Evolutionary conservation across 306 rosid species (phyloP).

Genomic region (Comarum palustre): DNA sequence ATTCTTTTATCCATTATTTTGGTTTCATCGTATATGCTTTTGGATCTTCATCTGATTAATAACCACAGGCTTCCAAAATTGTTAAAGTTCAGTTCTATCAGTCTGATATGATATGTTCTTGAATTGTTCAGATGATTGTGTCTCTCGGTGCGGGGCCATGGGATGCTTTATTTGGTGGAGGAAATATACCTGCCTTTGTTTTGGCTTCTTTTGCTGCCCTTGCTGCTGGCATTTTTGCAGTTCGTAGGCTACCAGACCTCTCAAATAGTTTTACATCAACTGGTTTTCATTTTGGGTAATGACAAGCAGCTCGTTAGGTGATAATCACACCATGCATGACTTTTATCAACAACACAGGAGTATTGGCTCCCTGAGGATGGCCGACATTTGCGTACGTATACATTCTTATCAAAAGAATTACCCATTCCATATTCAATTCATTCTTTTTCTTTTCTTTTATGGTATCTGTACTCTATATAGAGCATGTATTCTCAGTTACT

Average conservation of each 20-base stretch:
- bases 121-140: slow-evolving; percentile 62
- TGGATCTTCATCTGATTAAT: not conserved
- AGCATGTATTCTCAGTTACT: slow-evolving; percentile 31
- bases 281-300: slow-evolving; percentile 74
- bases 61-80: not conserved
- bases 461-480: slow-evolving; percentile 47
- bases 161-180: slow-evolving; percentile 95
- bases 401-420: slow-evolving; percentile 33
- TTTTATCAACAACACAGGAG: slow-evolving; percentile 27
- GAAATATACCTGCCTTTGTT: slow-evolving; percentile 86
- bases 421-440: slow-evolving; percentile 52
- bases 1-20: not conserved
- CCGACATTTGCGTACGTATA: slow-evolving; percentile 21
- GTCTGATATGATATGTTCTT: slow-evolving; percentile 18
- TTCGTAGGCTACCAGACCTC: slow-evolving; percentile 59
- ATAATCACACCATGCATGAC: slow-evolving; percentile 27
- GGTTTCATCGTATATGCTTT: not conserved
- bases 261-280: slow-evolving; percentile 50
- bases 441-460: slow-evolving; percentile 44
- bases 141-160: slow-evolving; percentile 95
- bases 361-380: slow-evolving; percentile 28
- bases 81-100: not conserved
- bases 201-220: slow-evolving; percentile 76
- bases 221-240: slow-evolving; percentile 67
- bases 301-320: slow-evolving; percentile 14